phyloP scores from a whole-genome alignment of 441 rosid genomes.

The Populus tomentosa region DNA sequence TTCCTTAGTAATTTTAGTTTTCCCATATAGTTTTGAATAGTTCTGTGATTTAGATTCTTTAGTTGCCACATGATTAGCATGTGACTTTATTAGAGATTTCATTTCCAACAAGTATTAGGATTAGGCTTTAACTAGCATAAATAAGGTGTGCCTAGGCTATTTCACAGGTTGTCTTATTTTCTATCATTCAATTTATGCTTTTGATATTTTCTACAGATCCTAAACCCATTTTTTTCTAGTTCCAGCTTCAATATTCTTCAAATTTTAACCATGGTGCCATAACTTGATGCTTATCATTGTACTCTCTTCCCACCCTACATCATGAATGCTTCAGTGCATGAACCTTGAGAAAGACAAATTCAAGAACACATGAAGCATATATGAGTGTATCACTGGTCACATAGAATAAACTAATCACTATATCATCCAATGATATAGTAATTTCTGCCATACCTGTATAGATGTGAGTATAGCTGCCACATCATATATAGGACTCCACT shows the following conservation, averaged over 20 bases:
- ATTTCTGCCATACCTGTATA: slow-evolving; percentile 42
- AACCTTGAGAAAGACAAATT: not conserved
- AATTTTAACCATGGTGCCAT: not conserved
- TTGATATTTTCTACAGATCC: too few species aligned
- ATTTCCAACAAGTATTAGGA: not conserved
- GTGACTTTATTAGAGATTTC: not conserved
- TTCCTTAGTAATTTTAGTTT: not conserved
- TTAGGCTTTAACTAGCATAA: not conserved
- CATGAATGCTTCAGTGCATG: not conserved
- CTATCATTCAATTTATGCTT: not conserved
- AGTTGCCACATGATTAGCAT: not conserved
- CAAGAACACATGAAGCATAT: too few species aligned
- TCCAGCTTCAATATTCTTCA: not conserved
- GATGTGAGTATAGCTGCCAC: slow-evolving; percentile 77
- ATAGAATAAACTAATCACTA: not conserved
- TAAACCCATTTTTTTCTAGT: too few species aligned
- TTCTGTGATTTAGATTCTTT: not conserved
- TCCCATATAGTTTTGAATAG: not conserved
- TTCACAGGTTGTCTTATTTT: not conserved
- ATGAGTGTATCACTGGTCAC: too few species aligned
- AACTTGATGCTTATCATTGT: not conserved
- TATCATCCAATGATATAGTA: not conserved
- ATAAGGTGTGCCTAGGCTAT: not conserved
- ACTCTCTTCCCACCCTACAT: not conserved
- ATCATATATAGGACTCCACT: slow-evolving; percentile 74